A percentile compares a stretch with the other conserved stretches of the same genome.
Evolutionary conservation across 2,329 filamentous ascomycete genomes (phyloP).

Genomic region (Diplodia scrobiculata): DNA sequence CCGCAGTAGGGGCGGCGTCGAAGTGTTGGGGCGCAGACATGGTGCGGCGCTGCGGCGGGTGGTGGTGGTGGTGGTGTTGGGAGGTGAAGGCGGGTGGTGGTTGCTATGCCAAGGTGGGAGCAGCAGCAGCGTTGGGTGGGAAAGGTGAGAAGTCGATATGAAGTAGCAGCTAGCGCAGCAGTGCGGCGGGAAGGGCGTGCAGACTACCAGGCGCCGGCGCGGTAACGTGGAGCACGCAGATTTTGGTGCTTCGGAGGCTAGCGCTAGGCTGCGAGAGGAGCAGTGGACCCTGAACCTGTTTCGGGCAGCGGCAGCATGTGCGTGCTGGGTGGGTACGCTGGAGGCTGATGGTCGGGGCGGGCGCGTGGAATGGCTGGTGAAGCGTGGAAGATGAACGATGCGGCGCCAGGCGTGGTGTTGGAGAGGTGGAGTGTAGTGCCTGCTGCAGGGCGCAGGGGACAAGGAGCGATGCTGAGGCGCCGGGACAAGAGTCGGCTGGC

Average conservation of each 20-base stretch:
- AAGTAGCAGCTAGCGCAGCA: conserved; percentile 26
- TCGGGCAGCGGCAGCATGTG: conserved; percentile 27
- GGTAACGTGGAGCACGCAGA: conserved; percentile 27
- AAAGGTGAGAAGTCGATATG: conserved; percentile 25
- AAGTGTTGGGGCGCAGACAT: conserved; percentile 24
- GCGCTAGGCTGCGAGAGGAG: conserved; percentile 12
- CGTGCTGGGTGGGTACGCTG: conserved; percentile 10
- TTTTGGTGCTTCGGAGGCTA: conserved; percentile 22
- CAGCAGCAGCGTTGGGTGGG: conserved; percentile 12
- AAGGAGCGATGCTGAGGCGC: conserved; percentile 24
- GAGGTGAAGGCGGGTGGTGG: conserved; percentile 2
- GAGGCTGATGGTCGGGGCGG: conserved; percentile 1
- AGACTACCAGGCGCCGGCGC: conserved; percentile 27
- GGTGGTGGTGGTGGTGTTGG: neutral
- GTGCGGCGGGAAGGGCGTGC: conserved; percentile 23
- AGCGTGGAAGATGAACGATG: conserved; percentile 16
- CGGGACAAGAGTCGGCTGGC: conserved; percentile 21
- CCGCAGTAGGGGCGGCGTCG: conserved; percentile 25
- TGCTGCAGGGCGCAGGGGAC: conserved; percentile 22
- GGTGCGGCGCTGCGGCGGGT: neutral
- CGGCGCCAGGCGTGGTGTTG: neutral
- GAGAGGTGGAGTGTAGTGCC: conserved; percentile 17
- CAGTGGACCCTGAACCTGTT: conserved; percentile 27
- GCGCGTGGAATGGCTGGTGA: conserved; percentile 19
- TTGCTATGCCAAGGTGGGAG: conserved; percentile 27